A percentile compares a stretch with the other conserved stretches of the same genome.
Evolutionary conservation across 257 asterid species (phyloP).

Genomic region (Solanum paucissectum): DNA sequence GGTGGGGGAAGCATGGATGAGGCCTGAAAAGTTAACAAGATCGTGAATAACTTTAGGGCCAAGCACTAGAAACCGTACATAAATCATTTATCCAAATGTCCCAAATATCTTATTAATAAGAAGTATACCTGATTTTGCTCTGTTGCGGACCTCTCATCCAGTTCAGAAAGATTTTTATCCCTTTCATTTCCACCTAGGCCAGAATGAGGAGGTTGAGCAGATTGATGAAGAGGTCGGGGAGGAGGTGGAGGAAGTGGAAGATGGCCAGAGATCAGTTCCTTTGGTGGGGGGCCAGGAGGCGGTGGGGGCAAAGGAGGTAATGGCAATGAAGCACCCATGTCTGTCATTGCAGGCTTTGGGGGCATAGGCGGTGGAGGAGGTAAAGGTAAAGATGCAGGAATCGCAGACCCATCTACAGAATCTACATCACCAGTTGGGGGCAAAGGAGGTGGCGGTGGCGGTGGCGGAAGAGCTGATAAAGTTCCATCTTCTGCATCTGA

Average conservation of each 20-base stretch:
- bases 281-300: slow-evolving; percentile 93
- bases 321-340: slow-evolving; percentile 31
- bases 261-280: slow-evolving; percentile 42
- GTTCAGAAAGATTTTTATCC: slow-evolving; percentile 18
- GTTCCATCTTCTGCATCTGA: slow-evolving; percentile 48
- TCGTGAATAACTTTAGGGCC: not conserved
- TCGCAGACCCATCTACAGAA: slow-evolving; percentile 41
- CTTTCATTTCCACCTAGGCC: slow-evolving; percentile 50
- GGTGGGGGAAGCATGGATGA: slow-evolving; percentile 58
- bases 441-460: slow-evolving; percentile 77
- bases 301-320: slow-evolving; percentile 58
- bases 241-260: slow-evolving; percentile 61
- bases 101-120: not conserved
- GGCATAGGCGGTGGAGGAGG: slow-evolving; percentile 96
- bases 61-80: not conserved
- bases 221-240: slow-evolving; percentile 28
- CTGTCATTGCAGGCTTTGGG: slow-evolving; percentile 44
- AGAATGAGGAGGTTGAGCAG: slow-evolving; percentile 65
- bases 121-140: slow-evolving; percentile 48
- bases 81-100: not conserved
- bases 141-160: slow-evolving; percentile 39
- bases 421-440: slow-evolving; percentile 39
- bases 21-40: slow-evolving; percentile 20
- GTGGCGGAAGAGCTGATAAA: slow-evolving; percentile 42
- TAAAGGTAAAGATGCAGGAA: slow-evolving; percentile 62